Conservation (phyloP, 345 rosid species). For the Cardiospermum halicacabum region DNA sequence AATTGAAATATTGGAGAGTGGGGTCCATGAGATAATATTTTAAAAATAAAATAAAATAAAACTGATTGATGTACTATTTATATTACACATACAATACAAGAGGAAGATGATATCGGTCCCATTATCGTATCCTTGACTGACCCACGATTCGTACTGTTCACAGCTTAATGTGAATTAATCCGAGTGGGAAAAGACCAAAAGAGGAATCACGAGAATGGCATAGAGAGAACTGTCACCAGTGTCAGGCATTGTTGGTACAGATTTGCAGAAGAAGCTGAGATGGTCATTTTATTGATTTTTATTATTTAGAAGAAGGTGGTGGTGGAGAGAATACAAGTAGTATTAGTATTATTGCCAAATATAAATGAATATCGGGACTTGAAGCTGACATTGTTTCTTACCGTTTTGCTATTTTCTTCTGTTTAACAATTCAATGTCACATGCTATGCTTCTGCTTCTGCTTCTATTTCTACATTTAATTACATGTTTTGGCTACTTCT, state of each 20-base stretch:
- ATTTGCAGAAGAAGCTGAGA: slow-evolving; percentile 12
- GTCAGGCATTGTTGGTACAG: slow-evolving; percentile 50
- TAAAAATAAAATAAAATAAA: slow-evolving; percentile 5
- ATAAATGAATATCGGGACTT: slow-evolving; percentile 31
- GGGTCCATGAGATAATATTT: no score
- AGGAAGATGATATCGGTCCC: slow-evolving; percentile 28
- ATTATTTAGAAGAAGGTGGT: slow-evolving; percentile 27
- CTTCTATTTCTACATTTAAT: neutral
- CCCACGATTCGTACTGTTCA: slow-evolving; percentile 18
- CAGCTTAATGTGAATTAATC: no score
- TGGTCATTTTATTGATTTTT: slow-evolving; percentile 3
- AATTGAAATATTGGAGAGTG: no score
- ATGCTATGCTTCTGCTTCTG: slow-evolving; percentile 12
- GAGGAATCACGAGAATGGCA: slow-evolving; percentile 51
- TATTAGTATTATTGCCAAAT: slow-evolving; percentile 28
- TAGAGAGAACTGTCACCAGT: slow-evolving; percentile 33
- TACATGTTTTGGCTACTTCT: neutral
- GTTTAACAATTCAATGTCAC: slow-evolving; percentile 14
- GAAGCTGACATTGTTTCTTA: slow-evolving; percentile 27
- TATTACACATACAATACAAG: slow-evolving; percentile 5
- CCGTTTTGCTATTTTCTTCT: slow-evolving; percentile 7
- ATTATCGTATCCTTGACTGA: slow-evolving; percentile 14
- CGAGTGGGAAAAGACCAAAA: slow-evolving; percentile 32
- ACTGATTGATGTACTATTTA: neutral
- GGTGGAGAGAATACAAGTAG: neutral